Evolutionary conservation across 1,284 basidiomycete genomes (phyloP), one percentile per base, ranked within the genome.

Genomic region (Marasmius tenuissimus): DNA sequence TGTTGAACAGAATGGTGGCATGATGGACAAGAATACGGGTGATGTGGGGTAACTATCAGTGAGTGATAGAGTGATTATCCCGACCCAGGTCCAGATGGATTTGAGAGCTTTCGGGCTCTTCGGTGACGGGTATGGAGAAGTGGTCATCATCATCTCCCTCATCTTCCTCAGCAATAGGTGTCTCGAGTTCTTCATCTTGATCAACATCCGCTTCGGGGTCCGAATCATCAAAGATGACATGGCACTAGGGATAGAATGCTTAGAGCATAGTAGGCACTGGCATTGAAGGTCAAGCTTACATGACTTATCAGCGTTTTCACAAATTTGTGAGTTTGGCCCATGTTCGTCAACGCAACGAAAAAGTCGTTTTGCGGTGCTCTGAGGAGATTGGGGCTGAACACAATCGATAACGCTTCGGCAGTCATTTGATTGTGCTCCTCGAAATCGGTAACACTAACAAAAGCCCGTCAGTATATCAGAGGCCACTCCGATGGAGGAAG

Each of bases 351-450:
- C 67, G 91, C 87, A 71, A 88, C 79, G 10, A 82, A 83, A 72
- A 92, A 87, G 68, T 92, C 88, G 65, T 90, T 89, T 68, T 86
- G 85, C 14, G 86, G 88, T 1, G 86, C 85, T 38, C 86, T 84
- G 57, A 88, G 72, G 59, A 94, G 74, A 68, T 92, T 92, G 1
- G 91, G 92, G 63, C 90, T 91, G 73, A 93, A 93, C 22, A 93
- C 90, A 53, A 92, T 93, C 0, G 92, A 88, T 3, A 94, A 78
- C 6, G 89, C 88, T 66, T 92, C 88, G 0, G 91, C 86, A 1
- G 89, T 92, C 92, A 94, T 94, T 64, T 94, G 90, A 68, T 94
- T 94, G 54, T 87, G 82, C 62, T 92, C 90, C 70, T 94, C 92
- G 71, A 83, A 92, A 68, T 94, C 92, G 8, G 91, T 92, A 34